phyloP scores from a whole-genome alignment of 2,329 filamentous ascomycete genomes.

The Acrodontium crateriforme region DNA sequence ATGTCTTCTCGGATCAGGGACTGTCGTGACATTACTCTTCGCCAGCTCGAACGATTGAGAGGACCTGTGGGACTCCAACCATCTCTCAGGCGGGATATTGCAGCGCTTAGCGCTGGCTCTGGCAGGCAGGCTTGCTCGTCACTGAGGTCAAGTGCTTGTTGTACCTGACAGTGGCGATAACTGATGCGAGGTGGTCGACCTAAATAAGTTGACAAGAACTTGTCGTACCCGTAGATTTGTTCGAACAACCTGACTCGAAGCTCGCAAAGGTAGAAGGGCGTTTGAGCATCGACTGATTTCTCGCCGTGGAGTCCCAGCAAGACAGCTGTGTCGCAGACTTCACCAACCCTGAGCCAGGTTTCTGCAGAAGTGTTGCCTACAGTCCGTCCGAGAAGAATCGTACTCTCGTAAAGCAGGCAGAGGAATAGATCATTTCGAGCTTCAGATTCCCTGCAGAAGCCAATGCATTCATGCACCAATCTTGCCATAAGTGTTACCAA shows the following conservation, averaged over 20 bases:
- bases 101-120: not conserved
- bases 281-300: constrained; percentile 7
- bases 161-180: constrained; percentile 7
- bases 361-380: constrained; percentile 11
- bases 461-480: constrained; percentile 10
- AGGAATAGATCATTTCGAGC: constrained; percentile 11
- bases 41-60: constrained; percentile 6
- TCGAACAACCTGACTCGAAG: constrained; percentile 10
- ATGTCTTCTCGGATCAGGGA: not conserved
- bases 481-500: constrained; percentile 3
- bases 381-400: constrained; percentile 6
- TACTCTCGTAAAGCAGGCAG: constrained; percentile 11
- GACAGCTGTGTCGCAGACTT: constrained; percentile 11
- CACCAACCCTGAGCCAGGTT: constrained; percentile 12
- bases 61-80: constrained; percentile 4
- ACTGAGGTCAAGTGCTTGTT: constrained; percentile 6
- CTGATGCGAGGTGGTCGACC: constrained; percentile 11
- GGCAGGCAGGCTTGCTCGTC: constrained; percentile 6
- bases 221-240: constrained; percentile 12
- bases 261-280: constrained; percentile 13
- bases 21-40: not conserved
- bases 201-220: constrained; percentile 13
- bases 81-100: constrained; percentile 3
- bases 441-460: constrained; percentile 11
- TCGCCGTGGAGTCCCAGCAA: constrained; percentile 13